These are phyloP conservation scores for Agarophyton chilense DNA, from an alignment of 23 red algal genomes.

Conservation along the genomic window DNA sequence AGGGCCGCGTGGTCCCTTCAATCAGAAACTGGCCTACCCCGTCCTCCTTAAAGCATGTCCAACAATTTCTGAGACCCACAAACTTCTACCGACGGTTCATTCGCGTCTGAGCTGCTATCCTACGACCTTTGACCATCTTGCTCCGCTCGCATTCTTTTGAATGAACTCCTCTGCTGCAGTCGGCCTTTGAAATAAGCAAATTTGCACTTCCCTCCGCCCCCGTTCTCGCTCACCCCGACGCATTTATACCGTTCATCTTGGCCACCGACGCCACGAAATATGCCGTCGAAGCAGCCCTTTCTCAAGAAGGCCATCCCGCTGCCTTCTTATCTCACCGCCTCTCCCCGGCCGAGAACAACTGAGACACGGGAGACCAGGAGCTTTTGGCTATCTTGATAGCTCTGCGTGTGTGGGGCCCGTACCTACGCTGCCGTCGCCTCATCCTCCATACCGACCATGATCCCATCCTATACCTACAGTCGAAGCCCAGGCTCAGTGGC, in stretches of 20 bases:
- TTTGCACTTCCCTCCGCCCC: neutral
- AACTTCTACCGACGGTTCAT: slow-evolving; percentile 28
- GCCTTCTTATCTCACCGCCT: slow-evolving; percentile 23
- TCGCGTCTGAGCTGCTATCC: neutral
- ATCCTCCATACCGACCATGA: slow-evolving; percentile 34
- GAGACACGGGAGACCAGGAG: slow-evolving; percentile 40
- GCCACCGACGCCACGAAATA: slow-evolving; percentile 30
- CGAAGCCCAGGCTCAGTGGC: slow-evolving; percentile 15
- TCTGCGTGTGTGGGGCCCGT: neutral
- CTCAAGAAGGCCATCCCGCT: neutral
- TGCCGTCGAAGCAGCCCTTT: slow-evolving; percentile 18
- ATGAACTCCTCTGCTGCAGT: neutral
- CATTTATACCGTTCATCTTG: neutral
- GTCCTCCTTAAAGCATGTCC: neutral
- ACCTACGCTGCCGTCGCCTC: slow-evolving; percentile 1
- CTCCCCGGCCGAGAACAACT: neutral
- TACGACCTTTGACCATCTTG: slow-evolving; percentile 21
- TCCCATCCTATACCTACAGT: slow-evolving; percentile 38
- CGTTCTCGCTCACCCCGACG: neutral
- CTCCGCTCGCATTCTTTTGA: neutral
- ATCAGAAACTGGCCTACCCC: slow-evolving; percentile 2
- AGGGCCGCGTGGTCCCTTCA: neutral
- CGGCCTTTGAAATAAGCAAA: neutral
- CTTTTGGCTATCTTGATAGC: slow-evolving; percentile 17
- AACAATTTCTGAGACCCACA: slow-evolving; percentile 2